A percentile compares a stretch with the other conserved stretches of the same genome.
Conservation (phyloP, 1,284 basidiomycete genomes). For the Omphalotus olearius region DNA sequence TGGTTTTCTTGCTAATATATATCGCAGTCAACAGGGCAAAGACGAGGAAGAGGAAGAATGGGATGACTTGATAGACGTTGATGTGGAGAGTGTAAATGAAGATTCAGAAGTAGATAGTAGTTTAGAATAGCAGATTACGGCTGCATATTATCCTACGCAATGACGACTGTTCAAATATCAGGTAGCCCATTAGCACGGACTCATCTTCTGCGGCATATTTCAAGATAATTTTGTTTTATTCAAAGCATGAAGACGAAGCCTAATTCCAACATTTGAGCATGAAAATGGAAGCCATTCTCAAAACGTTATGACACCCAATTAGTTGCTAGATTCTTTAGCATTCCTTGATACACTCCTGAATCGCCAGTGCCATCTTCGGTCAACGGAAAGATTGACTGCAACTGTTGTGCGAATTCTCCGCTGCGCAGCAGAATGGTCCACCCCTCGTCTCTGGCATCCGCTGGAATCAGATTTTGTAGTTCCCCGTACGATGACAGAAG, state of each 20-base stretch:
- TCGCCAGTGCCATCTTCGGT: not conserved
- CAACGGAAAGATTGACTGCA: constrained; percentile 27
- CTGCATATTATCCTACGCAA: too few species aligned
- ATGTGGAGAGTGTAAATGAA: not conserved
- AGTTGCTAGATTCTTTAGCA: constrained; percentile 1
- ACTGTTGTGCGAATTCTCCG: constrained; percentile 27
- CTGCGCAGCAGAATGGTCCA: constrained; percentile 38
- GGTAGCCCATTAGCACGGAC: too few species aligned
- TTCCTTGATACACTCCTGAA: constrained; percentile 1
- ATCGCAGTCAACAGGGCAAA: constrained; percentile 54
- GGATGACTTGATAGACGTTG: constrained; percentile 50
- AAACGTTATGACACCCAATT: not conserved
- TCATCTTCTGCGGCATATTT: too few species aligned
- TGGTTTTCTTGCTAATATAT: constrained; percentile 69
- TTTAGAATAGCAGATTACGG: not conserved
- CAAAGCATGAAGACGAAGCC: too few species aligned
- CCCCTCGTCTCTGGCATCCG: constrained; percentile 33
- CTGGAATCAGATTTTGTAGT: constrained; percentile 31
- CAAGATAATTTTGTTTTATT: too few species aligned
- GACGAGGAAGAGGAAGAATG: constrained; percentile 42
- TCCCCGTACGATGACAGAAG: constrained; percentile 43
- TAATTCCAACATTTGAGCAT: too few species aligned
- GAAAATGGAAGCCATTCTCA: not conserved
- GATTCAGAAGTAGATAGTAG: constrained; percentile 1
- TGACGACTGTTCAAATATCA: not conserved